These are phyloP conservation scores for Grosmannia penicillata DNA, from an alignment of 2,329 filamentous ascomycete species.

Conservation along the genomic window DNA sequence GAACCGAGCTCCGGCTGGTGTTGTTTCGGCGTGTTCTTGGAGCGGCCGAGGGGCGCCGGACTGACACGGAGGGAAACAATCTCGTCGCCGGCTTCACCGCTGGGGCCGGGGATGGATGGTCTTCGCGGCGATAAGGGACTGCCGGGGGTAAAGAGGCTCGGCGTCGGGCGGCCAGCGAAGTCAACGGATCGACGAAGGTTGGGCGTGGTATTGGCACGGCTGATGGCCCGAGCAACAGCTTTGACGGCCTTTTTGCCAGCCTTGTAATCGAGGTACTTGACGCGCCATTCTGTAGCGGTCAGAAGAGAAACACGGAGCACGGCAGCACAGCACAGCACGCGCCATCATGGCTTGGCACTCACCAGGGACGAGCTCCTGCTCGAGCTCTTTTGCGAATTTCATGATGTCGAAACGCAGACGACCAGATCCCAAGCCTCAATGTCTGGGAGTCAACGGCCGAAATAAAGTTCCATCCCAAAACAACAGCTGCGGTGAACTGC, in stretches of 20 bases:
- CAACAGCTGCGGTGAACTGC: too few relatives aligned
- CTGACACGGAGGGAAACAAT: conserved; percentile 11
- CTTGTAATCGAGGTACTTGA: conserved; percentile 93
- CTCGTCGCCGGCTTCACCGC: conserved; percentile 8
- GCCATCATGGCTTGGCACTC: too few relatives aligned
- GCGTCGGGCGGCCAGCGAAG: conserved; percentile 18
- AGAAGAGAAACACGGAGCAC: neutral
- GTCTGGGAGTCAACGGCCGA: too few relatives aligned
- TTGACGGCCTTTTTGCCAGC: conserved; percentile 91
- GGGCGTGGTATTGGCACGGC: conserved; percentile 41
- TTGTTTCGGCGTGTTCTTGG: conserved; percentile 3
- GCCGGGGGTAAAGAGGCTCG: conserved; percentile 10
- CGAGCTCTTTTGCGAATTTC: conserved; percentile 65
- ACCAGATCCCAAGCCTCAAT: too few relatives aligned
- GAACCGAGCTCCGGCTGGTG: neutral
- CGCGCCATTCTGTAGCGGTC: conserved; percentile 58
- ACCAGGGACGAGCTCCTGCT: conserved; percentile 77
- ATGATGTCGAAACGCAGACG: conserved; percentile 31
- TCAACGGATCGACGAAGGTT: conserved; percentile 18
- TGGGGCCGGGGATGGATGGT: conserved; percentile 12
- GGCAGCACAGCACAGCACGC: neutral
- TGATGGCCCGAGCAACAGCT: conserved; percentile 58
- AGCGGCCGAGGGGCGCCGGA: conserved; percentile 14
- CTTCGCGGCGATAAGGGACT: conserved; percentile 11
- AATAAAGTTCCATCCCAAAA: too few relatives aligned